A percentile compares a stretch with the other conserved stretches of the same genome.
Evolutionary conservation across 225 moss, liverwort and hornwort genomes (phyloP).

Genomic region (Pseudoscleropodium purum): DNA sequence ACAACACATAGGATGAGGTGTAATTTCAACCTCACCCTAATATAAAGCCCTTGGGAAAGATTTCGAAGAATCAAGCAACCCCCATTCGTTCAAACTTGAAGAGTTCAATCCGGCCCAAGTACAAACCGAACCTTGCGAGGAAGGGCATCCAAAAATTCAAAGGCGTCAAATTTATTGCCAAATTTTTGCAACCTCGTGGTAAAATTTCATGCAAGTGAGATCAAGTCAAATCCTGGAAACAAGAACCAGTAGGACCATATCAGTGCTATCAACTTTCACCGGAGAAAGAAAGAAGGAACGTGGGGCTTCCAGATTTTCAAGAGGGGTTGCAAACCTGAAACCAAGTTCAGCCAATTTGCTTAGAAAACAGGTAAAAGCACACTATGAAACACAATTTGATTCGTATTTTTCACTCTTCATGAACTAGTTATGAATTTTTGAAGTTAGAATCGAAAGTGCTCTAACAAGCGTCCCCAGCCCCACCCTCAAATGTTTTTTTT

Average conservation of each 20-base stretch:
- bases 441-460: background rate
- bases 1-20: too few relatives aligned
- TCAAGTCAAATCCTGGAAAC: background rate
- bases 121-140: too few relatives aligned
- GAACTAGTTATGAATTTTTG: background rate
- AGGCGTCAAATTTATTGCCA: background rate
- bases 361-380: background rate
- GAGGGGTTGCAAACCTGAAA: background rate
- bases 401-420: background rate
- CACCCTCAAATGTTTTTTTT: too few relatives aligned
- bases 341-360: background rate
- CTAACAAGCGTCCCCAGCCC: background rate
- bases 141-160: background rate
- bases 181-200: background rate
- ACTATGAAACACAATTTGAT: background rate
- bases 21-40: rapidly evolving
- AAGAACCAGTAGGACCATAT: background rate
- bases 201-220: background rate
- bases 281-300: background rate
- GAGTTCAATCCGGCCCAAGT: background rate
- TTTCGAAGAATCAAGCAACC: background rate
- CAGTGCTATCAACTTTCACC: background rate
- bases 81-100: background rate
- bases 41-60: background rate
- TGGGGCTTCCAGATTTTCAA: background rate